phyloP scores from a whole-genome alignment of 495 filamentous ascomycete species.

The Astrothelium subdiscretum region DNA sequence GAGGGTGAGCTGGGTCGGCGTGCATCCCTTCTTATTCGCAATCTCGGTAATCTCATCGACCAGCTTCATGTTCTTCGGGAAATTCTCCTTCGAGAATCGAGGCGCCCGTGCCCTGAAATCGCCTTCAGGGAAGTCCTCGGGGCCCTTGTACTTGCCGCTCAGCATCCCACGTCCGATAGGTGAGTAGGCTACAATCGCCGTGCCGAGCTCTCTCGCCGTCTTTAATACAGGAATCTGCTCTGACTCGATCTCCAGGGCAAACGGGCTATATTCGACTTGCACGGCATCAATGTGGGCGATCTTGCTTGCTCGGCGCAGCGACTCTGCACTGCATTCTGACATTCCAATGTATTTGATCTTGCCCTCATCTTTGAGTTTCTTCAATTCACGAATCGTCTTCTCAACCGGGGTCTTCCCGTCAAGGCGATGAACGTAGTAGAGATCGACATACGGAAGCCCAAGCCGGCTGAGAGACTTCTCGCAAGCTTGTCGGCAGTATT shows the following conservation, averaged over 20 bases:
- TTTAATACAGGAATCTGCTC: constrained; percentile 35
- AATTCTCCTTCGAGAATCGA: constrained; percentile 41
- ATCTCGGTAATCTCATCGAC: constrained; percentile 37
- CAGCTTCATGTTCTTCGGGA: constrained; percentile 41
- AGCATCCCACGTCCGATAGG: constrained; percentile 53
- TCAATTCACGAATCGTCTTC: constrained; percentile 45
- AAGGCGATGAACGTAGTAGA: constrained; percentile 50
- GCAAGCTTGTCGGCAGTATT: constrained; percentile 18
- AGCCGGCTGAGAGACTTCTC: constrained; percentile 16
- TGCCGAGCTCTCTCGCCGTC: constrained; percentile 49
- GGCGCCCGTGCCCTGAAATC: constrained; percentile 33
- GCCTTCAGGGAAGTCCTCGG: constrained; percentile 34
- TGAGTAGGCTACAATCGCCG: constrained; percentile 48
- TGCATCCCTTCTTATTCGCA: constrained; percentile 37
- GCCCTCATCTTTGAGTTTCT: constrained; percentile 32
- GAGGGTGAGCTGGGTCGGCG: constrained; percentile 39
- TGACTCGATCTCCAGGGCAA: constrained; percentile 45
- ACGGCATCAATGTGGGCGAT: constrained; percentile 48
- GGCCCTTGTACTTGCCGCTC: constrained; percentile 35
- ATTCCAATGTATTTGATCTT: constrained; percentile 52
- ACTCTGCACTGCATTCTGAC: constrained; percentile 42
- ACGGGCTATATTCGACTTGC: constrained; percentile 54
- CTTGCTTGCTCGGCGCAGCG: constrained; percentile 47
- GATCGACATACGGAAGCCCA: constrained; percentile 18
- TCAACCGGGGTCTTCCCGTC: constrained; percentile 49